These are phyloP conservation scores for Candida methanosorbosa DNA, from an alignment of 805 yeast genomes.

Conservation along the genomic window DNA sequence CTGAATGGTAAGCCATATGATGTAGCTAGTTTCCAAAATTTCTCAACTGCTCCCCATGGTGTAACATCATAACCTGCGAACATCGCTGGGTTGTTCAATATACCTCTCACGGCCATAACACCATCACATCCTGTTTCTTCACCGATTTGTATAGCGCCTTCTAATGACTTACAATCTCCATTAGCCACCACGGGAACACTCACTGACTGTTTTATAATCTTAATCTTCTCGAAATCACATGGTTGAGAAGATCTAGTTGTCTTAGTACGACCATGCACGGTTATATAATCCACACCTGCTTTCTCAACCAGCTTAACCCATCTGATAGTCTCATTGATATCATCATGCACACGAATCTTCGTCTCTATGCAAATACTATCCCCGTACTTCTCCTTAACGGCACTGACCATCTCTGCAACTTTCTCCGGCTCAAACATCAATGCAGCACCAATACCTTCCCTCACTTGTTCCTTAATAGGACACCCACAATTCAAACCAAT, in stretches of 20 bases:
- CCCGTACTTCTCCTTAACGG: conserved; percentile 72
- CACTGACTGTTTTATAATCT: conserved; percentile 46
- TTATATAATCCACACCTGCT: conserved; percentile 89
- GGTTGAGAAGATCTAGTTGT: conserved; percentile 80
- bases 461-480: conserved; percentile 88
- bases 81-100: conserved; percentile 77
- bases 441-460: conserved; percentile 97
- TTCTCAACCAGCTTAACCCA: conserved; percentile 69
- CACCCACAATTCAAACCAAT: conserved; percentile 96
- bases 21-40: conserved; percentile 69
- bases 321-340: conserved; percentile 60
- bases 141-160: conserved; percentile 58
- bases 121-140: conserved; percentile 75
- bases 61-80: conserved; percentile 67
- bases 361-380: conserved; percentile 73
- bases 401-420: conserved; percentile 75
- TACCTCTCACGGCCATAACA: conserved; percentile 92
- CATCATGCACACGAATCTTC: conserved; percentile 81
- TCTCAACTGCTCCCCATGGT: conserved; percentile 90
- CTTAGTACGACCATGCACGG: conserved; percentile 89
- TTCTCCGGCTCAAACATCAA: conserved; percentile 75
- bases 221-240: conserved; percentile 77
- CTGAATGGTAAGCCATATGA: conserved; percentile 81
- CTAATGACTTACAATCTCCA: conserved; percentile 78
- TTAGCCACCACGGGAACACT: conserved; percentile 87